A percentile compares a stretch with the other conserved stretches of the same genome.
phyloP scores from a whole-genome alignment of 495 filamentous ascomycete genomes.

The Penicillium bovifimosum region DNA sequence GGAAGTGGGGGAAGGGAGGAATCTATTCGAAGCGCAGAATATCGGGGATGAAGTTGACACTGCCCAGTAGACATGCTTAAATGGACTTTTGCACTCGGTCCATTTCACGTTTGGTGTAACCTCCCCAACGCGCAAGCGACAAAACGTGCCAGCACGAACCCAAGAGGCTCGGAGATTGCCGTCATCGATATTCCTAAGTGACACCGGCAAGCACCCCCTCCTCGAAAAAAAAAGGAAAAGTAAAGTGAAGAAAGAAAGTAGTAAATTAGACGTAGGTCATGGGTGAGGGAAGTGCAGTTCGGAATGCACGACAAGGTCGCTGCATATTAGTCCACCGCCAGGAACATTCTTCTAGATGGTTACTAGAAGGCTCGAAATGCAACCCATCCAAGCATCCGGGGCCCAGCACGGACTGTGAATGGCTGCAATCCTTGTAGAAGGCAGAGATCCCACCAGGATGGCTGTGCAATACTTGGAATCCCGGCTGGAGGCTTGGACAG shows the following conservation, averaged over 20 bases:
- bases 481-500: slow-evolving; percentile 19
- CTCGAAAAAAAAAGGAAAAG: not conserved
- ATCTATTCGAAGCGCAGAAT: not conserved
- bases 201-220: not conserved
- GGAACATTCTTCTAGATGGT: slow-evolving; percentile 32
- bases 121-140: not conserved
- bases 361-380: slow-evolving; percentile 24
- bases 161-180: slow-evolving; percentile 22
- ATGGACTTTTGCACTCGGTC: slow-evolving; percentile 19
- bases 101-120: slow-evolving; percentile 25
- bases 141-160: not conserved
- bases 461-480: slow-evolving; percentile 16
- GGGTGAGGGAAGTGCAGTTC: not conserved
- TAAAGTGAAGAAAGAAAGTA: not conserved
- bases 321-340: slow-evolving; percentile 26
- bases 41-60: slow-evolving; percentile 3
- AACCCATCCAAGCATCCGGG: slow-evolving; percentile 25
- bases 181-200: slow-evolving; percentile 2
- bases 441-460: slow-evolving; percentile 13
- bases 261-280: not conserved
- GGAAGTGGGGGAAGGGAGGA: no score
- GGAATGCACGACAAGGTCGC: not conserved
- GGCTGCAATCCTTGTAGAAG: slow-evolving; percentile 16
- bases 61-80: slow-evolving; percentile 13
- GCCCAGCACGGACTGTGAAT: slow-evolving; percentile 8